A percentile compares a stretch with the other conserved stretches of the same genome.
phyloP scores from a whole-genome alignment of 73 alveolate genomes.

The Paramecium sexaurelia region DNA sequence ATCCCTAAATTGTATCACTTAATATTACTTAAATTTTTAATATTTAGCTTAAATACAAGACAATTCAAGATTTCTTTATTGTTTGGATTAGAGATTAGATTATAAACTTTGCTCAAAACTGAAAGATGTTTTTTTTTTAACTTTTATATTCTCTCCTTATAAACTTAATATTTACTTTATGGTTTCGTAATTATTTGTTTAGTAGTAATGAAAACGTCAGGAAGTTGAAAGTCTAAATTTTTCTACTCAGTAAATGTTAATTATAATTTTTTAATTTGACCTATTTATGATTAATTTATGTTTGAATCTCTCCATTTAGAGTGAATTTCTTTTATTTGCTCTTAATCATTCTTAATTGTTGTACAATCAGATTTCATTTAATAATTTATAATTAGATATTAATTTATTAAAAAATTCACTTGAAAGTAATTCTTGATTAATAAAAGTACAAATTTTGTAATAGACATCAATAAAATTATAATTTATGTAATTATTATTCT shows the following conservation, averaged over 20 bases:
- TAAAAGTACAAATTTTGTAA: neutral
- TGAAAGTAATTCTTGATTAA: neutral
- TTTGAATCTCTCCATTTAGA: neutral
- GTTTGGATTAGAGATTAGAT: neutral
- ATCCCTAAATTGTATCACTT: neutral
- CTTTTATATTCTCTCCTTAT: neutral
- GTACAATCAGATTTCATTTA: neutral
- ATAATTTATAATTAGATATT: neutral
- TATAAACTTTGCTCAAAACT: neutral
- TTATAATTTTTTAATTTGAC: neutral
- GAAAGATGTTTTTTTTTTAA: neutral
- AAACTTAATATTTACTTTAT: neutral
- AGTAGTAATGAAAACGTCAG: constrained; percentile 1
- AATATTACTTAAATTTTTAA: neutral
- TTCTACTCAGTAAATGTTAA: neutral
- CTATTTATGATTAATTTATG: neutral
- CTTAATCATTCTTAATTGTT: neutral
- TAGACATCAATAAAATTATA: too few relatives aligned
- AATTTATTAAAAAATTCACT: neutral
- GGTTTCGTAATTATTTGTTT: neutral
- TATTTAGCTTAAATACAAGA: neutral
- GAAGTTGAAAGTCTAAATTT: constrained; percentile 1
- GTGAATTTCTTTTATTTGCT: neutral
- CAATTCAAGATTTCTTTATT: neutral
- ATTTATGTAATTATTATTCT: too few relatives aligned